Evolutionary conservation across 2,329 filamentous ascomycete genomes (phyloP).

Genomic region (Chrysosporium queenslandicum): DNA sequence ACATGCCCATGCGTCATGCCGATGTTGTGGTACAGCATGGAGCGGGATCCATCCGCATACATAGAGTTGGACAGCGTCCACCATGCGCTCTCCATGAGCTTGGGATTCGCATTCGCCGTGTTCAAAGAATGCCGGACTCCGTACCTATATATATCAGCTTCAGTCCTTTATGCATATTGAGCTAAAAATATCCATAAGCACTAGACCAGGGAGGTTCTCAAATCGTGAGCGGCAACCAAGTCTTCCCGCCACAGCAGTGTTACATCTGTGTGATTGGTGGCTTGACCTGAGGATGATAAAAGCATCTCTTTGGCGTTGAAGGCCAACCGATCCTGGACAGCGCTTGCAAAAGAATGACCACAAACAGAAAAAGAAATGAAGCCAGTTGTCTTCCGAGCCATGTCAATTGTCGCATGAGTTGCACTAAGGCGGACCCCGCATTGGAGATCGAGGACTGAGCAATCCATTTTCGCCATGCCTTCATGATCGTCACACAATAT

Average conservation of each 20-base stretch:
- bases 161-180: constrained; percentile 1
- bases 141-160: constrained; percentile 3
- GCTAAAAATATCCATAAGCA: constrained; percentile 11
- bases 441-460: not conserved
- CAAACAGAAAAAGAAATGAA: not conserved
- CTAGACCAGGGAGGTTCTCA: constrained; percentile 1
- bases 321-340: not conserved
- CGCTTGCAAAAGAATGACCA: not conserved
- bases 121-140: not conserved
- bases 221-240: not conserved
- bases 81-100: not conserved
- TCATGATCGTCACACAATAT: not conserved
- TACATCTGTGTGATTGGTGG: constrained; percentile 5
- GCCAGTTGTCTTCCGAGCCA: not conserved
- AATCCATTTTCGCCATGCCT: not conserved
- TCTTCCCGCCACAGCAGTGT: constrained; percentile 4
- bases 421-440: not conserved
- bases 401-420: not conserved
- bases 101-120: not conserved
- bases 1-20: constrained; percentile 1
- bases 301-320: not conserved
- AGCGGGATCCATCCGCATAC: not conserved
- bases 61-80: not conserved
- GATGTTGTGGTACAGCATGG: not conserved
- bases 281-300: not conserved